phyloP scores from a whole-genome alignment of 164 flowering plant genomes.

The Houttuynia cordata region DNA sequence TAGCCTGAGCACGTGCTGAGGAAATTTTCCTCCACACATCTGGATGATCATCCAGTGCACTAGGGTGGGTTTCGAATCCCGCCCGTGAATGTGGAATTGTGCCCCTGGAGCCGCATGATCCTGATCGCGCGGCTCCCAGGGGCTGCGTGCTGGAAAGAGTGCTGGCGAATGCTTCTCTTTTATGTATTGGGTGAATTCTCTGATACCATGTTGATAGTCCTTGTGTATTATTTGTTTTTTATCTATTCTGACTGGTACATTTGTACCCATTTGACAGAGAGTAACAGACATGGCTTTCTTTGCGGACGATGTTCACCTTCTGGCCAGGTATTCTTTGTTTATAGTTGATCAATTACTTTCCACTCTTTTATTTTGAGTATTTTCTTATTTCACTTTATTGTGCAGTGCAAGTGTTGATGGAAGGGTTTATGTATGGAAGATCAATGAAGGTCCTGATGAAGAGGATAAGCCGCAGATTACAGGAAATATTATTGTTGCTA shows the following conservation, averaged over 20 bases:
- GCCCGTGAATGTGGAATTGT: too few species aligned
- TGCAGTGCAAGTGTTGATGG: constrained; percentile 83
- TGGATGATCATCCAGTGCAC: too few species aligned
- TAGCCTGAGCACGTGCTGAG: too few species aligned
- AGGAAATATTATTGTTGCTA: constrained; percentile 46
- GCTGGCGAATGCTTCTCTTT: too few species aligned
- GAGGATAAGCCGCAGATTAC: constrained; percentile 79
- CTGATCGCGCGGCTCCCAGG: too few species aligned
- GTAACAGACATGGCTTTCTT: constrained; percentile 96
- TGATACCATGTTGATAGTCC: not conserved
- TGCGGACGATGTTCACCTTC: constrained; percentile 92
- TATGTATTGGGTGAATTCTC: not conserved
- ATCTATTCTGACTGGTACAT: not conserved
- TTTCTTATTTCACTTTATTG: constrained; percentile 2
- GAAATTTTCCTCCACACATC: too few species aligned
- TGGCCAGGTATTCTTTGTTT: constrained; percentile 61
- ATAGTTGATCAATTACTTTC: not conserved
- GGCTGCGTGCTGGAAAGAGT: too few species aligned
- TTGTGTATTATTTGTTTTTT: too few species aligned
- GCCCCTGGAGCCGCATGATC: too few species aligned
- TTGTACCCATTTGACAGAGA: constrained; percentile 40
- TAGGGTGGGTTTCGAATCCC: too few species aligned
- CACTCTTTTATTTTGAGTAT: not conserved
- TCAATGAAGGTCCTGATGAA: constrained; percentile 72
- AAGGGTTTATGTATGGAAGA: constrained; percentile 79